A percentile compares a stretch with the other conserved stretches of the same genome.
phyloP scores from a whole-genome alignment of 768 basidiomycete genomes.

The Lanmaoa pseudosensibilis region DNA sequence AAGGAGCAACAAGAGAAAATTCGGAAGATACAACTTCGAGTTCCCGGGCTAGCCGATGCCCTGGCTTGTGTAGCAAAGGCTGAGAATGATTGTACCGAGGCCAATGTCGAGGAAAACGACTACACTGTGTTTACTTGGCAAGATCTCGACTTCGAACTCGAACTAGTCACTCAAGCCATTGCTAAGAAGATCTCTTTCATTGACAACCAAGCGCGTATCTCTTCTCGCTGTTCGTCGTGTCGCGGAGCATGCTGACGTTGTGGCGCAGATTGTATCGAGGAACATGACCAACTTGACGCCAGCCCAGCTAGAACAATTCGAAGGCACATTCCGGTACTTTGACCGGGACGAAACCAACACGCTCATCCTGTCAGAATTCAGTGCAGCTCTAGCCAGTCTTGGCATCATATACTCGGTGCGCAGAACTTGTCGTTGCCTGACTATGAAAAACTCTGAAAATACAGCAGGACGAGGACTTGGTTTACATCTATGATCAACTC shows the following conservation, averaged over 20 bases:
- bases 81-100: constrained; percentile 75
- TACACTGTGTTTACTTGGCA: constrained; percentile 88
- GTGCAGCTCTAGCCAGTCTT: constrained; percentile 91
- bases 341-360: constrained; percentile 93
- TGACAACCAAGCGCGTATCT: constrained; percentile 79
- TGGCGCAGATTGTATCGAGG: constrained; percentile 80
- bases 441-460: not conserved
- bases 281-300: constrained; percentile 95
- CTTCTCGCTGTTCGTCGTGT: not conserved
- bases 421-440: not conserved
- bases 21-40: constrained; percentile 59
- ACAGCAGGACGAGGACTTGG: constrained; percentile 80
- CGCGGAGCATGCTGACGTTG: constrained; percentile 11
- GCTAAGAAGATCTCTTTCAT: constrained; percentile 93
- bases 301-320: constrained; percentile 94
- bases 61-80: constrained; percentile 57
- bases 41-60: constrained; percentile 63
- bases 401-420: constrained; percentile 88
- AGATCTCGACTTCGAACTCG: constrained; percentile 88
- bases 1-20: constrained; percentile 77
- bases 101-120: constrained; percentile 97
- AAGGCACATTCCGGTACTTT: constrained; percentile 96
- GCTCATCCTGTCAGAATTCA: constrained; percentile 79
- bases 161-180: constrained; percentile 76
- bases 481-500: constrained; percentile 78